phyloP scores from a whole-genome alignment of 768 basidiomycete genomes.

The Kwoniella dendrophila region DNA sequence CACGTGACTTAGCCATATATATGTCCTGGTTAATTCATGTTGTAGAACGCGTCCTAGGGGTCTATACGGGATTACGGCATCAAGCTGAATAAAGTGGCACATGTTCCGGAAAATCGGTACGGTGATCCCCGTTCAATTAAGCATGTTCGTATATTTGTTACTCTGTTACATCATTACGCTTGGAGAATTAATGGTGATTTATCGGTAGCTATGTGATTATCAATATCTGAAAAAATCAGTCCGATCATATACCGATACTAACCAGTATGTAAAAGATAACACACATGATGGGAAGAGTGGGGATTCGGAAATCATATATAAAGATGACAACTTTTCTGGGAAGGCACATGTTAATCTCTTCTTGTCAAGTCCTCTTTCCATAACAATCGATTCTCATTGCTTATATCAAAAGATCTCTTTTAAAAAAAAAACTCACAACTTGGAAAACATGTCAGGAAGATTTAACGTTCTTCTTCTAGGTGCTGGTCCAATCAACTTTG shows the following conservation, averaged over 20 bases:
- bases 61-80: conserved; percentile 7
- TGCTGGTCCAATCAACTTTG: conserved; percentile 43
- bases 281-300: no score
- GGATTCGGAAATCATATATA: no score
- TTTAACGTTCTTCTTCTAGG: conserved; percentile 44
- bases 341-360: no score
- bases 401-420: no score
- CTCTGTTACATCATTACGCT: no score
- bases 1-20: conserved; percentile 1
- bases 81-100: background rate
- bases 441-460: background rate
- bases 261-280: background rate
- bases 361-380: background rate
- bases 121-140: no score
- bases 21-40: background rate
- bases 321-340: no score
- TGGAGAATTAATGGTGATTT: conserved; percentile 7
- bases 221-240: background rate
- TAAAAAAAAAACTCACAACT: no score
- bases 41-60: no score
- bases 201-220: conserved; percentile 2
- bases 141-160: no score
- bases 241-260: conserved; percentile 4
- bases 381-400: background rate
- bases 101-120: background rate